Base-by-base conservation (phyloP, 495 filamentous ascomycete species). In the Opeltia flavorubescens region DNA sequence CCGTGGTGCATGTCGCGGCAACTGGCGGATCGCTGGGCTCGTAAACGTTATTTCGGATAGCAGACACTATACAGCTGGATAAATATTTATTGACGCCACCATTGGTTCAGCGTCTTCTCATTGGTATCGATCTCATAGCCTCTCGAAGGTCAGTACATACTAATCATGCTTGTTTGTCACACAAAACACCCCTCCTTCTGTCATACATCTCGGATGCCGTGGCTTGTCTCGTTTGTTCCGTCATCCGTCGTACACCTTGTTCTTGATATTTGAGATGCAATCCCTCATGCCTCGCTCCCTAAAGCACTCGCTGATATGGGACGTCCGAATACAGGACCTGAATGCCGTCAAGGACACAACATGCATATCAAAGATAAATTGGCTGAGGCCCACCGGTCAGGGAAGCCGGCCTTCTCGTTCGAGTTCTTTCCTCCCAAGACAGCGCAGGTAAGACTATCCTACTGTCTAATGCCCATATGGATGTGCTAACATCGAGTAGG, bases 401-500 rank as follows among this genome's bases (percentile, higher is more conserved):
- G 77, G 59, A 75, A 78, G 53, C 81, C 88, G 40, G 86, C 84
- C 46, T 94, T 95, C 74, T 96, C 93, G 25, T 99, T 99, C 63
- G 93, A 99, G 67, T 99, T 94, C 72, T 99, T 96, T 66, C 89
- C 93, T 38, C 93, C 93, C n/a, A 99, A 99, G 68, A 99, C 93
- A 1, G 89, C 91, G 1, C 84, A 87, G 62, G 68, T 71, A 62
- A 11, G 65, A n/a, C 11, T 4, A 35, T 1, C 18, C 5, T 5
- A 13, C 26, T 1, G 11, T 11, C 21, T 44, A 4, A 15, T 33
- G 15, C 13, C 44, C 29, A 36, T 11, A 2, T 20, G 5, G 9
- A 11, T 20, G 11, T 38, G 17, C 48, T 44, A 20, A 41, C 21
- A 21, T 41, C 6, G 7, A 7, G 7, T 62, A 81, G 72, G 93